phyloP scores from a whole-genome alignment of 306 rosid genomes.

The Corylus heterophylla region DNA sequence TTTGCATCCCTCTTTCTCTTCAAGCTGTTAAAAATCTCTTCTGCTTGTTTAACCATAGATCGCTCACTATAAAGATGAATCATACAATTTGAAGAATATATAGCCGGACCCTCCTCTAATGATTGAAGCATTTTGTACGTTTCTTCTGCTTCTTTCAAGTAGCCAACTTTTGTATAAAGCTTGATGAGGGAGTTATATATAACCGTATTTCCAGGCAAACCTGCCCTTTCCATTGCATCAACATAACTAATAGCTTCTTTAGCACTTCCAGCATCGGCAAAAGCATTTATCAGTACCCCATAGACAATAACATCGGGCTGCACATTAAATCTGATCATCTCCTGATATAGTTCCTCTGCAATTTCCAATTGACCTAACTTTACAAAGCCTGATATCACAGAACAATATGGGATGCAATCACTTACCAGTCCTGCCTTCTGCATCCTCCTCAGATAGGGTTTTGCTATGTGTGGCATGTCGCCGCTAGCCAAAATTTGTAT shows the following conservation, averaged over 20 bases:
- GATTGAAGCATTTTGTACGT: slow-evolving; percentile 57
- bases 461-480: slow-evolving; percentile 63
- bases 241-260: slow-evolving; percentile 54
- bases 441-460: slow-evolving; percentile 62
- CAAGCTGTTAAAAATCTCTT: slow-evolving; percentile 60
- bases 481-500: slow-evolving; percentile 69
- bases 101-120: slow-evolving; percentile 52
- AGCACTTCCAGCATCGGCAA: slow-evolving; percentile 69
- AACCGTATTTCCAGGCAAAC: slow-evolving; percentile 52
- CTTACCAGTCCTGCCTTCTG: slow-evolving; percentile 66
- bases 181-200: slow-evolving; percentile 71
- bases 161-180: slow-evolving; percentile 78
- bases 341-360: slow-evolving; percentile 56
- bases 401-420: slow-evolving; percentile 68
- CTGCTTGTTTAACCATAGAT: slow-evolving; percentile 65
- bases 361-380: slow-evolving; percentile 62
- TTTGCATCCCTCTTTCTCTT: slow-evolving; percentile 57
- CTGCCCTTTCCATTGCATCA: slow-evolving; percentile 59
- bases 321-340: slow-evolving; percentile 61
- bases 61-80: slow-evolving; percentile 73
- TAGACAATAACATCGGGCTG: slow-evolving; percentile 66
- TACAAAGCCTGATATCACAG: slow-evolving; percentile 67
- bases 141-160: slow-evolving; percentile 73
- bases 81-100: slow-evolving; percentile 85
- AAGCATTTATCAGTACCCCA: slow-evolving; percentile 73